Evolutionary conservation across 805 yeast species (phyloP).

Genomic region (Candida easanensis): DNA sequence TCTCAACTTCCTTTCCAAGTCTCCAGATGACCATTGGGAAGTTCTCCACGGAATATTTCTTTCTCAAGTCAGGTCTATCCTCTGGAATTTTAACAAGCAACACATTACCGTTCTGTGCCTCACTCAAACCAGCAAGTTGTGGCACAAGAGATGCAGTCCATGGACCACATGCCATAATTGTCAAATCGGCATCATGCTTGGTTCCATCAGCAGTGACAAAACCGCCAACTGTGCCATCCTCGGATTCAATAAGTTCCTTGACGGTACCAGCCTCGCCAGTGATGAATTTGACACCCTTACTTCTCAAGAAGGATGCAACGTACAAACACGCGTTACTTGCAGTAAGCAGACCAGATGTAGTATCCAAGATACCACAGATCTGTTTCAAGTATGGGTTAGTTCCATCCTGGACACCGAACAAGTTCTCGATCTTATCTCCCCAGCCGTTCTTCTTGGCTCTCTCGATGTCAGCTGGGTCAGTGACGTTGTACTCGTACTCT

Average conservation of each 20-base stretch:
- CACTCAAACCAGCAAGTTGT: constrained; percentile 33
- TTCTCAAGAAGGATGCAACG: constrained; percentile 27
- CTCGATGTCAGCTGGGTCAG: constrained; percentile 27
- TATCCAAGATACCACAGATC: constrained; percentile 25
- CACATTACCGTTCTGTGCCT: constrained; percentile 38
- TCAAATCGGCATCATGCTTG: constrained; percentile 18
- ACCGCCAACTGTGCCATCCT: constrained; percentile 16
- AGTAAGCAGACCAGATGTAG: constrained; percentile 34
- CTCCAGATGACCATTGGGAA: constrained; percentile 38
- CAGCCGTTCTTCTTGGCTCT: constrained; percentile 33
- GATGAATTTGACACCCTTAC: constrained; percentile 34
- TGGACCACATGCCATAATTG: constrained; percentile 24
- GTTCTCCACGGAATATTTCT: constrained; percentile 31
- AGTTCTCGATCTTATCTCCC: constrained; percentile 23
- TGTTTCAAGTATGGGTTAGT: constrained; percentile 16
- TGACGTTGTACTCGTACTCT: constrained; percentile 26
- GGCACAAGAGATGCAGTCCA: constrained; percentile 24
- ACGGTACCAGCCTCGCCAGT: constrained; percentile 32
- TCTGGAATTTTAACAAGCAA: constrained; percentile 35
- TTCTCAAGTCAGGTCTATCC: constrained; percentile 30
- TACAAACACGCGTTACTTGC: constrained; percentile 34
- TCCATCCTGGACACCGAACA: constrained; percentile 18
- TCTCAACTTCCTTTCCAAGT: constrained; percentile 30
- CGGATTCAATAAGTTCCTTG: constrained; percentile 19
- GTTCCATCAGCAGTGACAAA: constrained; percentile 29